phyloP scores from a whole-genome alignment of 306 rosid genomes.

The Pyrus pyrifolia region DNA sequence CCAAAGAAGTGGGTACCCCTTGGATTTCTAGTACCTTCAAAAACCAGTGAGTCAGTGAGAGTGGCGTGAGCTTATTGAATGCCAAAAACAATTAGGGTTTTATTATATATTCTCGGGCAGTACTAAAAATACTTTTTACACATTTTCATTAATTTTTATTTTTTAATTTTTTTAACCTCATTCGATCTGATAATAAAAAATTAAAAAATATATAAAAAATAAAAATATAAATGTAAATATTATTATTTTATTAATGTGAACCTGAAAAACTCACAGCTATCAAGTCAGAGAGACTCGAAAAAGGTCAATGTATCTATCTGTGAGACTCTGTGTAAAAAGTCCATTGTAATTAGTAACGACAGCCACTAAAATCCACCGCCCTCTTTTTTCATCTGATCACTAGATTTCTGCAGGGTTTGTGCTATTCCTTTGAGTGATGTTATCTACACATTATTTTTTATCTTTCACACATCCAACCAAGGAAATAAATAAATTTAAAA shows the following conservation, averaged over 20 bases:
- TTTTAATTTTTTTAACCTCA: too few relatives aligned
- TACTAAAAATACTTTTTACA: too few relatives aligned
- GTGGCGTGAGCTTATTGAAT: neutral
- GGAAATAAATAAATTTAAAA: rapidly evolving
- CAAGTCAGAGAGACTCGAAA: neutral
- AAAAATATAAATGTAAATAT: rapidly evolving
- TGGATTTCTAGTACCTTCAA: neutral
- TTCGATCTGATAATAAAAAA: rapidly evolving
- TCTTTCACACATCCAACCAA: rapidly evolving
- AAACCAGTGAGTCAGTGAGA: neutral
- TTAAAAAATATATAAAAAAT: too few relatives aligned
- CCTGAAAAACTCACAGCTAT: neutral
- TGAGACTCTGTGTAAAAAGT: neutral
- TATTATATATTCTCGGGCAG: too few relatives aligned
- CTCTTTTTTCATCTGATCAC: neutral
- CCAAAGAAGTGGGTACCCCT: neutral
- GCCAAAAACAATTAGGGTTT: neutral
- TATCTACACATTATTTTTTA: too few relatives aligned
- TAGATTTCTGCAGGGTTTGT: neutral
- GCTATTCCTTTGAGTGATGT: rapidly evolving
- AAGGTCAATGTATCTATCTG: neutral
- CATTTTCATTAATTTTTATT: too few relatives aligned
- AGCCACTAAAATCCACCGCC: neutral
- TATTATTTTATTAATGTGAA: neutral
- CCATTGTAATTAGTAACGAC: neutral